phyloP scores from a whole-genome alignment of 345 rosid species.

The Odontarrhena argentea region DNA sequence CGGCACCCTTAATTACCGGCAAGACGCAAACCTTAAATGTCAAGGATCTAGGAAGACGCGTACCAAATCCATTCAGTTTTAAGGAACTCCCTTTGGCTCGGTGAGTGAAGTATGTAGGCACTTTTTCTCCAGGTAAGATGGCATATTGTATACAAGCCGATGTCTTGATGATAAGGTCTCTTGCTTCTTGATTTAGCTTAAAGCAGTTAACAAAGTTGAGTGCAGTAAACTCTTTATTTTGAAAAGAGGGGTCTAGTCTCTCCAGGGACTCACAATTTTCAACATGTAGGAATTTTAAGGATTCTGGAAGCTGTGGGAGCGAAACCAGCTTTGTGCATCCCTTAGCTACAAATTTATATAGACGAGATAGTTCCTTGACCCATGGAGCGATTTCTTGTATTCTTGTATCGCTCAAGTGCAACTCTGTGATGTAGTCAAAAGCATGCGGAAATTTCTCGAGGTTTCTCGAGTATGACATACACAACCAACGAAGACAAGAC shows the following conservation, averaged over 20 bases:
- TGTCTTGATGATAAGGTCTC: not conserved
- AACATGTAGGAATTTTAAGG: not conserved
- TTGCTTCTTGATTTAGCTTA: conserved; percentile 15
- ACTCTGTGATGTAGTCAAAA: too few species aligned
- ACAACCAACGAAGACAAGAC: too few species aligned
- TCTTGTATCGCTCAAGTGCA: too few species aligned
- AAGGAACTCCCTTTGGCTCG: not conserved
- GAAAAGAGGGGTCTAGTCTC: conserved; percentile 2
- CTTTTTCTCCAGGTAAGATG: not conserved
- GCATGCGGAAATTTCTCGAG: too few species aligned
- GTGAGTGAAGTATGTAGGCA: conserved; percentile 2
- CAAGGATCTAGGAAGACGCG: not conserved
- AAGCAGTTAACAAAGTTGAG: conserved; percentile 12
- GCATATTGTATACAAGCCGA: too few species aligned
- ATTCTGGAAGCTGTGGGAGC: conserved; percentile 16
- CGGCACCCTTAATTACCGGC: not conserved
- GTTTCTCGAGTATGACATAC: too few species aligned
- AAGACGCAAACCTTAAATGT: conserved; percentile 2
- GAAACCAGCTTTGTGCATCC: not conserved
- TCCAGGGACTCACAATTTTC: conserved; percentile 12
- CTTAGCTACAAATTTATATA: too few species aligned
- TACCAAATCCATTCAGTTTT: not conserved
- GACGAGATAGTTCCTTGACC: too few species aligned
- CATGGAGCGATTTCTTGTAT: too few species aligned
- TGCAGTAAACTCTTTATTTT: not conserved